Evolutionary conservation across 2,329 filamentous ascomycete genomes (phyloP).

Genomic region (Hypoxylon sp.): DNA sequence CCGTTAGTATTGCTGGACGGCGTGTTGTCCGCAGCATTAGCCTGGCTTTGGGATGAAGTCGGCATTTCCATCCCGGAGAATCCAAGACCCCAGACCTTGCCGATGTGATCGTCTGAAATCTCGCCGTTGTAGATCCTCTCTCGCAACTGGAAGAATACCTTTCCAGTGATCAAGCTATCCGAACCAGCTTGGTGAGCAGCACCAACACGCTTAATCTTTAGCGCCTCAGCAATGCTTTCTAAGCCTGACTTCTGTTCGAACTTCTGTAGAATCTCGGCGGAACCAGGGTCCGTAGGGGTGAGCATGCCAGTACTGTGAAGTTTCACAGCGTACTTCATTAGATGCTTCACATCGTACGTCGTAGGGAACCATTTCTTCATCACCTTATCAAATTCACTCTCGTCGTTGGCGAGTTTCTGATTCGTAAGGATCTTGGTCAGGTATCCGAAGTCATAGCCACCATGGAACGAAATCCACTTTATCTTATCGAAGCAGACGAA

Average conservation of each 20-base stretch:
- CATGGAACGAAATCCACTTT: slow-evolving; percentile 97
- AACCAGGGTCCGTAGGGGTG: slow-evolving; percentile 74
- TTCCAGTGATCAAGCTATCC: slow-evolving; percentile 92
- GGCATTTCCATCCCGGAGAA: slow-evolving; percentile 72
- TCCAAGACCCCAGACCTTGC: slow-evolving; percentile 94
- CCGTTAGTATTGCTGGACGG: slow-evolving; percentile 61
- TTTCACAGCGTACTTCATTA: slow-evolving; percentile 90
- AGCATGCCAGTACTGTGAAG: slow-evolving; percentile 75
- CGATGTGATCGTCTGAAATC: slow-evolving; percentile 85
- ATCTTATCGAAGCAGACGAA: slow-evolving; percentile 90
- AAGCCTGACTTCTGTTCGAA: slow-evolving; percentile 93
- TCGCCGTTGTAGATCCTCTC: slow-evolving; percentile 88
- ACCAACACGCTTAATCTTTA: slow-evolving; percentile 91
- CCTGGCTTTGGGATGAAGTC: slow-evolving; percentile 45
- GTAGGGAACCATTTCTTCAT: slow-evolving; percentile 95
- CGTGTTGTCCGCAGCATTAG: slow-evolving; percentile 53
- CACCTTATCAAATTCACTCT: slow-evolving; percentile 88
- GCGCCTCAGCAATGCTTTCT: slow-evolving; percentile 92
- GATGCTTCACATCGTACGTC: slow-evolving; percentile 95
- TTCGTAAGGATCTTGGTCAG: slow-evolving; percentile 93
- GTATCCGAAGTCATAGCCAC: slow-evolving; percentile 98
- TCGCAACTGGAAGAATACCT: slow-evolving; percentile 94
- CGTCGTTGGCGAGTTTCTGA: slow-evolving; percentile 86
- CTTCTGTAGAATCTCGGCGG: slow-evolving; percentile 82
- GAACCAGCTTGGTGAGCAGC: slow-evolving; percentile 93